Base-by-base conservation (phyloP, 441 rosid species). In the Erodium trifolium region DNA sequence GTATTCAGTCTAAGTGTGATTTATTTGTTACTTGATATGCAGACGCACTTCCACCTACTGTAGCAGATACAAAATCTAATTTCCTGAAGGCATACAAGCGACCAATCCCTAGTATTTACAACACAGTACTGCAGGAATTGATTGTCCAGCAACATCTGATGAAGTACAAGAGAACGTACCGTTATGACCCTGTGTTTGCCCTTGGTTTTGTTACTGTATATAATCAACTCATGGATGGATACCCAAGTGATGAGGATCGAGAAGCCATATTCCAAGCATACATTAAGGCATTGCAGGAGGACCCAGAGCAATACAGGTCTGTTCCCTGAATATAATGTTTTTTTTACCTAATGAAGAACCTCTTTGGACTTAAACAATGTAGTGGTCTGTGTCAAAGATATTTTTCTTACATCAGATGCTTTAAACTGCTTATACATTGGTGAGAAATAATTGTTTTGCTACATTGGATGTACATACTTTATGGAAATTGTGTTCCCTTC, bases 101-200 rank as follows among this genome's bases (percentile, higher is more conserved):
- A 43, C 99, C 97, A 1, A 91, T 93, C 78, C 99, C 99, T 16
- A 88, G 99, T 77, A 76, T 93, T 75, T 93, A 91, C 79, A 91
- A 85, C 80, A 78, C 86, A 0, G 95, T 93, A 62, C 74, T 93
- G 19, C 99, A 88, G 80, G 99, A 93, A 79, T 76, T 93, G 77
- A 85, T 91, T 23, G 99, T 93, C 69, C 99, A 89, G 82, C 99
- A 93, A 66, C 99, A 93, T 80, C 81, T 93, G 88, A 79, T 84
- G 86, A 88, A 86, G 77, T 93, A 88, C 81, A 93, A 91, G 87
- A 88, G 68, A 84, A 84, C 85, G 14, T 89, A 86, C 69, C 82
- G 78, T 8, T 93, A 93, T 67, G 99, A 93, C 60, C 85, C 95
- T 1, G 88, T 93, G 51, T 93, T 93, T 63, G 97, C 97, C 63